These are phyloP conservation scores for Magnusiomyces sp. DNA, from an alignment of 1,139 yeast species.

Conservation along the genomic window DNA sequence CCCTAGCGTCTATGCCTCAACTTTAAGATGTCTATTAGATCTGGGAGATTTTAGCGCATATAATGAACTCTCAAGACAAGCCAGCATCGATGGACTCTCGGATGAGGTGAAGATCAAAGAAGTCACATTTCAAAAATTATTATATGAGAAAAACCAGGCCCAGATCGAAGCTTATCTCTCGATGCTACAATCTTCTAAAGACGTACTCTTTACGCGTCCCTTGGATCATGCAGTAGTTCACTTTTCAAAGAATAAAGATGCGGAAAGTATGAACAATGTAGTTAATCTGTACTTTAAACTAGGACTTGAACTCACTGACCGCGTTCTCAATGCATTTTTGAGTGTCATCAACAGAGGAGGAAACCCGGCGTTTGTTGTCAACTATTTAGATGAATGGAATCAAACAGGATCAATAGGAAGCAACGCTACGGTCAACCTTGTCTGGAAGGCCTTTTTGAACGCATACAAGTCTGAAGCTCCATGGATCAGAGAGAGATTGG, in stretches of 20 bases:
- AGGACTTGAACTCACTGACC: constrained; percentile 2
- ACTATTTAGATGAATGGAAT: constrained; percentile 9
- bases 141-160: constrained; percentile 10
- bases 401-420: constrained; percentile 9
- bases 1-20: constrained; percentile 5
- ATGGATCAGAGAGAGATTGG: constrained; percentile 1
- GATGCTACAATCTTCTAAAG: constrained; percentile 5
- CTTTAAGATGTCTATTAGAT: constrained; percentile 8
- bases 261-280: constrained; percentile 6
- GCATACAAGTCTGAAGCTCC: constrained; percentile 8
- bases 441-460: constrained; percentile 10
- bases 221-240: constrained; percentile 11
- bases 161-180: constrained; percentile 13
- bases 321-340: constrained; percentile 10
- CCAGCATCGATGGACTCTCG: constrained; percentile 6
- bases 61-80: constrained; percentile 10
- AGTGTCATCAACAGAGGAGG: constrained; percentile 6
- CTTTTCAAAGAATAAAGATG: constrained; percentile 6
- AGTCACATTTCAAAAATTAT: constrained; percentile 10
- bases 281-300: constrained; percentile 8
- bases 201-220: constrained; percentile 5
- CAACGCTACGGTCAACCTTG: constrained; percentile 12
- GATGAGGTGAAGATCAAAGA: constrained; percentile 5
- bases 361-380: constrained; percentile 3
- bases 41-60: constrained; percentile 5